These are phyloP conservation scores for Aspergillus ochraceus DNA, from an alignment of 2,329 filamentous ascomycete species.

Conservation along the genomic window DNA sequence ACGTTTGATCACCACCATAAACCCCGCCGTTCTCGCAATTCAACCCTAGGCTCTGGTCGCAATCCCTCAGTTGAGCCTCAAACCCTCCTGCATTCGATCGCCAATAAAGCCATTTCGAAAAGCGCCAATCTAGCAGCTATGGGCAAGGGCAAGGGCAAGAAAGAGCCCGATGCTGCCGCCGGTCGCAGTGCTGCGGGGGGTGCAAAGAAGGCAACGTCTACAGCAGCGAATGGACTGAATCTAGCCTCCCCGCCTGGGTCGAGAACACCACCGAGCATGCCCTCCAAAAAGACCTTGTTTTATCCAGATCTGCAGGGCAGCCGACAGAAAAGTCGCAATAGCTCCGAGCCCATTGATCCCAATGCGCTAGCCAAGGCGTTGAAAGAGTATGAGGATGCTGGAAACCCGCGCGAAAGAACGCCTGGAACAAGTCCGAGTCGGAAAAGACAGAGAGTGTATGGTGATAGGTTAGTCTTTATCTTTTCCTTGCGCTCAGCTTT, in stretches of 20 bases:
- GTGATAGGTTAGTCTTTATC: slow-evolving; percentile 54
- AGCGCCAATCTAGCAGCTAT: slow-evolving; percentile 16
- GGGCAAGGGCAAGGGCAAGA: slow-evolving; percentile 24
- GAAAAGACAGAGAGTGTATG: slow-evolving; percentile 68
- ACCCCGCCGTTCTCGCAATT: slow-evolving; percentile 14
- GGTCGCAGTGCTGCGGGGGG: slow-evolving; percentile 20
- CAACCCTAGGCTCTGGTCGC: slow-evolving; percentile 21
- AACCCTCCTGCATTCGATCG: slow-evolving; percentile 17
- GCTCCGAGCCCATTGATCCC: slow-evolving; percentile 58
- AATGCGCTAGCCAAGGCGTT: slow-evolving; percentile 61
- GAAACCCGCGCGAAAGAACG: slow-evolving; percentile 60
- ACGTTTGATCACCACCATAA: slow-evolving; percentile 7
- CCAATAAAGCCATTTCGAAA: slow-evolving; percentile 10
- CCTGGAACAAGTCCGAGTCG: slow-evolving; percentile 66
- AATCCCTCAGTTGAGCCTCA: slow-evolving; percentile 13
- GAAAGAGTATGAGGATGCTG: slow-evolving; percentile 61
- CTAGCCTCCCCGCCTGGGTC: slow-evolving; percentile 56
- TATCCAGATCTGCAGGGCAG: slow-evolving; percentile 31
- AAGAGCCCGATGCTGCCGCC: slow-evolving; percentile 17
- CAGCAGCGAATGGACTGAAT: slow-evolving; percentile 27
- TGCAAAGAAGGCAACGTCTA: slow-evolving; percentile 22
- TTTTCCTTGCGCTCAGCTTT: not conserved
- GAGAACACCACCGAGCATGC: slow-evolving; percentile 60
- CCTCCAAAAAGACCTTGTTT: slow-evolving; percentile 46
- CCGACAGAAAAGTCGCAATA: slow-evolving; percentile 28